phyloP scores from a whole-genome alignment of 2,329 filamentous ascomycete genomes.

The Pseudogymnoascus sp. region DNA sequence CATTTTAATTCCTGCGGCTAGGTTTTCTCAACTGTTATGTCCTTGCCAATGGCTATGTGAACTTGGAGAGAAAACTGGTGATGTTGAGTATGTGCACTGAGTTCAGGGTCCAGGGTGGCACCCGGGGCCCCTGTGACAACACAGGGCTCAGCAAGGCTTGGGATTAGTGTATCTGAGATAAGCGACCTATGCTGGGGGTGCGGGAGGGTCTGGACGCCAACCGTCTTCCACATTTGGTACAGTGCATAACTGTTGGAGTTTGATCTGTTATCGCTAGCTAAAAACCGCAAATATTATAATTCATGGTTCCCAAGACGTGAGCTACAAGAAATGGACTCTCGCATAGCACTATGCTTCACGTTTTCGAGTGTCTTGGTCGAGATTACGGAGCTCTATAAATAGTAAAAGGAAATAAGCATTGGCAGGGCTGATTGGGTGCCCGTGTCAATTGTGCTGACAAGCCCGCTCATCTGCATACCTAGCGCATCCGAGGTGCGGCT shows the following conservation, averaged over 20 bases:
- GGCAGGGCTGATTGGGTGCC: conserved; percentile 47
- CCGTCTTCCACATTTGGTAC: no score
- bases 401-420: conserved; percentile 13
- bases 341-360: background rate
- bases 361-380: background rate
- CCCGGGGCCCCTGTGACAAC: background rate
- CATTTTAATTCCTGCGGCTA: no score
- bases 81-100: background rate
- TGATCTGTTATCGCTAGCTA: no score
- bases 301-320: no score
- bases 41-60: background rate
- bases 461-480: background rate
- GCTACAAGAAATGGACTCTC: background rate
- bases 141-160: no score
- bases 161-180: no score
- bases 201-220: no score
- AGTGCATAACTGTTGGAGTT: no score
- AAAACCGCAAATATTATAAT: no score
- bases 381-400: background rate
- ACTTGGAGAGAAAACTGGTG: background rate
- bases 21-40: no score
- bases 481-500: background rate
- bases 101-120: background rate
- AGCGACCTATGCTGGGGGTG: no score
- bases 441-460: conserved; percentile 49